Conservation (phyloP, 768 basidiomycete genomes). For the Serendipita indica region DNA sequence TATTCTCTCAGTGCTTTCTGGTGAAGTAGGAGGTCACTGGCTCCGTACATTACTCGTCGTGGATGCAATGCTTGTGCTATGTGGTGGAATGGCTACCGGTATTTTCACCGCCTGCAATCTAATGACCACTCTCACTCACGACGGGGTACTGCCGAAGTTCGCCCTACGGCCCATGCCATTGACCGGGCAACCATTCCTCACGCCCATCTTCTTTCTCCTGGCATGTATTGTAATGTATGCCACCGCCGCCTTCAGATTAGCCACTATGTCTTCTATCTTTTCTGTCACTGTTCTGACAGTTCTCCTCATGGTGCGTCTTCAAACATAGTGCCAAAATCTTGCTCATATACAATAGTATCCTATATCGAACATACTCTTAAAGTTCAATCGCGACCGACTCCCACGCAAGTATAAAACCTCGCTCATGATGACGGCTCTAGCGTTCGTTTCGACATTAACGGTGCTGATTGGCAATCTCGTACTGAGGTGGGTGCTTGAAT, state of each 20-base stretch:
- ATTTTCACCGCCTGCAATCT: slow-evolving; percentile 13
- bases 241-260: slow-evolving; percentile 36
- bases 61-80: slow-evolving; percentile 57
- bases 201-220: slow-evolving; percentile 34
- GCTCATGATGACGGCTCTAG: slow-evolving; percentile 28
- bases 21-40: slow-evolving; percentile 26
- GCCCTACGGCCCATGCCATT: slow-evolving; percentile 35
- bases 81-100: slow-evolving; percentile 59
- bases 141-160: slow-evolving; percentile 41
- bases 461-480: slow-evolving; percentile 48
- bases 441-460: slow-evolving; percentile 28
- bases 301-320: slow-evolving; percentile 4
- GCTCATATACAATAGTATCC: slow-evolving; percentile 52
- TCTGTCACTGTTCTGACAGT: slow-evolving; percentile 13
- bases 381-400: slow-evolving; percentile 50
- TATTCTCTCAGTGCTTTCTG: slow-evolving; percentile 48
- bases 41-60: slow-evolving; percentile 29
- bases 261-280: slow-evolving; percentile 31
- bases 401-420: slow-evolving; percentile 29
- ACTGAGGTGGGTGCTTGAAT: slow-evolving; percentile 24
- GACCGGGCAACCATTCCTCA: slow-evolving; percentile 39
- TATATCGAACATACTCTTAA: slow-evolving; percentile 40
- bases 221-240: slow-evolving; percentile 44
- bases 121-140: slow-evolving; percentile 15
- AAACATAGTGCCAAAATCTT: neutral